Base-by-base conservation (phyloP, 805 yeast genomes). In the Candida caryicola region DNA sequence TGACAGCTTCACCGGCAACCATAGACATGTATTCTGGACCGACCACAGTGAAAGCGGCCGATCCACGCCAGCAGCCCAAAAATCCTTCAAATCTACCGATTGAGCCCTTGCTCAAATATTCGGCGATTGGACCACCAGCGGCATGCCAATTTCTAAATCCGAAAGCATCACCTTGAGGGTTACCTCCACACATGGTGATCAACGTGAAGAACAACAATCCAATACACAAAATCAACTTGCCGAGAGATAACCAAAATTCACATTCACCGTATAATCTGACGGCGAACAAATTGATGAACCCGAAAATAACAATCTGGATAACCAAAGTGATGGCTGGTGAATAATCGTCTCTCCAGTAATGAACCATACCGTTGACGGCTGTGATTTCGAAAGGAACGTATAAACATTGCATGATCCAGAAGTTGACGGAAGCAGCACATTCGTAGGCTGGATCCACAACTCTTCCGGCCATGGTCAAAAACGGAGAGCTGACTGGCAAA, bases 21-120 rank as follows among this genome's bases (percentile, higher is more conserved):
- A 85, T 81, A 1, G 91, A 74, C 25, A 88, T 76, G 50, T 85
- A 84, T 59, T 88, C 96, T 2, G 95, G 95, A 0, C 95, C 96
- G 3, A 86, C 86, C 46, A 85, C 79, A 13, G 93, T 83, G 57
- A 82, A 87, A 19, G 84, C 69, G 5, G 95, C 95, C 4, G 46
- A 42, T 43, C 77, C 79, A 37, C 77, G 71, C 32, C 85, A 59
- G 44, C 90, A 82, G 0, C 81, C 73, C 50, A 84, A 59, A 51
- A 84, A 85, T 1, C 91, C 95, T 49, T 81, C 76, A 49, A 83
- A 82, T 42, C 82, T 64, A 17, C 91, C 93, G 34, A 76, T 50
- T 0, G 61, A 51, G 0, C 90, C 90, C 4, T 70, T 57, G 8
- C 75, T 73, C 27, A 61, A 52, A 37, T 58, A 71, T 63, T 43